Conservation (phyloP, 164 flowering plant species). For the Vitis rupestris region DNA sequence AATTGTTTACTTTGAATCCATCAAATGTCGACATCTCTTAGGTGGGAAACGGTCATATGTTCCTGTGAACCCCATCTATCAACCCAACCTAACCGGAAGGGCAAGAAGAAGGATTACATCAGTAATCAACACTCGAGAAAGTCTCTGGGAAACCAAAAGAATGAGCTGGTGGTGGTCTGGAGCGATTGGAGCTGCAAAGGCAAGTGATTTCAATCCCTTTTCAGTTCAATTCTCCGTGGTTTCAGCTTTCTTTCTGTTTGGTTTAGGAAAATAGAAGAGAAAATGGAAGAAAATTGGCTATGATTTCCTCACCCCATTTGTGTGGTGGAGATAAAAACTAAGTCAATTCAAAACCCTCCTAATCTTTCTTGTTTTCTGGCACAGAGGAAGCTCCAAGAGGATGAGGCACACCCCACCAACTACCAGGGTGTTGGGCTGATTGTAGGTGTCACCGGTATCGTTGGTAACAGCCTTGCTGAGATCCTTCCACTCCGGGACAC, state of each 20-base stretch:
- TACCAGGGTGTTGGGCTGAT: conserved; percentile 28
- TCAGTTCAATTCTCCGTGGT: too few species aligned
- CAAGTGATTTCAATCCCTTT: not conserved
- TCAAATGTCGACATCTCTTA: too few species aligned
- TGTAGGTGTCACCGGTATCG: conserved; percentile 28
- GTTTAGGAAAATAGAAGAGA: not conserved
- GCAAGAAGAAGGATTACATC: too few species aligned
- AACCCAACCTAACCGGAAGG: too few species aligned
- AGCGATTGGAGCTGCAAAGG: conserved; percentile 31
- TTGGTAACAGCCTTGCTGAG: conserved; percentile 31
- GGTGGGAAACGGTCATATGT: too few species aligned
- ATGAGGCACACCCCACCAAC: not conserved
- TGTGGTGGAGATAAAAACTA: too few species aligned
- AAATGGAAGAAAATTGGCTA: not conserved
- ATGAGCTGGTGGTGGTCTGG: conserved; percentile 33
- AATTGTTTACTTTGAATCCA: too few species aligned
- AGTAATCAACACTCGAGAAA: not conserved
- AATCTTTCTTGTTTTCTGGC: not conserved
- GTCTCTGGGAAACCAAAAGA: not conserved
- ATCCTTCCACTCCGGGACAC: conserved; percentile 36
- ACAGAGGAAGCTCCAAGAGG: conserved; percentile 12
- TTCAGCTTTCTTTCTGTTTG: too few species aligned
- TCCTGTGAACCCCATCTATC: too few species aligned
- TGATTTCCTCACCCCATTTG: not conserved
- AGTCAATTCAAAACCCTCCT: too few species aligned